Conservation (phyloP, 2,329 filamentous ascomycete genomes). For the Tothia fuscella region DNA sequence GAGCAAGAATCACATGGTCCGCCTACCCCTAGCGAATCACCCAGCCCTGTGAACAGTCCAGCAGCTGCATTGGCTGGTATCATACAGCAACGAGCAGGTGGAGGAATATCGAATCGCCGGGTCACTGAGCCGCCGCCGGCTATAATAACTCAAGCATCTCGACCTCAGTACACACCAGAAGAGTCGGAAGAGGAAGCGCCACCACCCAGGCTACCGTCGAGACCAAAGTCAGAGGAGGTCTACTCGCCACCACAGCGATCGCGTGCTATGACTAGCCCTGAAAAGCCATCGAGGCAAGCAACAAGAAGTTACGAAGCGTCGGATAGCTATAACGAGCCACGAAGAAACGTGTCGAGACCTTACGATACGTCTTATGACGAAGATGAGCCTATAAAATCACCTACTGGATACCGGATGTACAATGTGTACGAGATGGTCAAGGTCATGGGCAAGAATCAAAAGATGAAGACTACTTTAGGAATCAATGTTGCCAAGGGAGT, state of each 20-base stretch:
- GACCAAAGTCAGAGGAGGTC: slow-evolving; percentile 45
- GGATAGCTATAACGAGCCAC: slow-evolving; percentile 14
- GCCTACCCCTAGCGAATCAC: slow-evolving; percentile 31
- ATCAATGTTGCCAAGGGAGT: slow-evolving; percentile 79
- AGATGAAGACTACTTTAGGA: slow-evolving; percentile 95
- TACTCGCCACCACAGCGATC: slow-evolving; percentile 32
- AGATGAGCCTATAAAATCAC: slow-evolving; percentile 39
- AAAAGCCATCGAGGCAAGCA: neutral
- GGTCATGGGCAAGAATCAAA: slow-evolving; percentile 93
- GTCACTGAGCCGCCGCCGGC: slow-evolving; percentile 40
- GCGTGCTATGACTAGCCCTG: neutral
- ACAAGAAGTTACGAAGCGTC: slow-evolving; percentile 12
- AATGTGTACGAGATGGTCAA: slow-evolving; percentile 97
- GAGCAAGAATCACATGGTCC: slow-evolving; percentile 26
- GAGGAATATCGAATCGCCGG: slow-evolving; percentile 17
- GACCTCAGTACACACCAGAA: slow-evolving; percentile 49
- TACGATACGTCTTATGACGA: slow-evolving; percentile 30
- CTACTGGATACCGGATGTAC: slow-evolving; percentile 83
- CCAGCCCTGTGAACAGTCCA: slow-evolving; percentile 37
- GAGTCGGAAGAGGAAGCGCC: slow-evolving; percentile 53
- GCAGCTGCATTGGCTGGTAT: slow-evolving; percentile 46
- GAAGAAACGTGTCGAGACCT: slow-evolving; percentile 30
- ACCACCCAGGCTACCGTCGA: slow-evolving; percentile 49
- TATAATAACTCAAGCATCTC: slow-evolving; percentile 34
- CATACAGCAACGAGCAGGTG: slow-evolving; percentile 36